These are phyloP conservation scores for Eimeria zaria DNA, from an alignment of 169 alveolate species.

Conservation along the genomic window DNA sequence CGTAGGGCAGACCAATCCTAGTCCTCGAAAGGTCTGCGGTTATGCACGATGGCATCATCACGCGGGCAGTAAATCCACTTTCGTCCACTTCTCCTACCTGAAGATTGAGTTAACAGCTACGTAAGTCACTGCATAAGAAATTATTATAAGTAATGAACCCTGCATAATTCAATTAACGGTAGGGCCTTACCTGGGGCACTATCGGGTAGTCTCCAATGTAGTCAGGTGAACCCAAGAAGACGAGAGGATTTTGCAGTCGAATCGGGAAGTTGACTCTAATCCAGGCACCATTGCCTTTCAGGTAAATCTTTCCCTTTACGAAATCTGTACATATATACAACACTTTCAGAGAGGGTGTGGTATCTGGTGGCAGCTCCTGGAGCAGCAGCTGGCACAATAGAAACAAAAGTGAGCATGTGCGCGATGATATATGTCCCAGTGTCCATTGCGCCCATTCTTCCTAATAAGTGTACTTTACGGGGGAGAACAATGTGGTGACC, in stretches of 20 bases:
- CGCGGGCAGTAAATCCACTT: slow-evolving; percentile 52
- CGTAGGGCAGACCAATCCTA: slow-evolving; percentile 28
- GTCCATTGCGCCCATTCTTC: neutral
- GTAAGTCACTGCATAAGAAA: neutral
- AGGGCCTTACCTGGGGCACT: slow-evolving; percentile 41
- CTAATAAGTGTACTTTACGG: neutral
- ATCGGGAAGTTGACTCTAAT: slow-evolving; percentile 42
- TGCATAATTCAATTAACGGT: neutral
- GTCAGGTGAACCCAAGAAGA: slow-evolving; percentile 68
- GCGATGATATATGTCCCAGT: neutral
- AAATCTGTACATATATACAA: slow-evolving; percentile 25
- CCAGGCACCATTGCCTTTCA: slow-evolving; percentile 74
- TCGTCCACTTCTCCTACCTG: slow-evolving; percentile 70
- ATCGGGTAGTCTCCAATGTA: slow-evolving; percentile 52
- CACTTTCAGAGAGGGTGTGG: neutral
- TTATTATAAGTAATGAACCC: neutral
- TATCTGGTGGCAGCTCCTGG: neutral
- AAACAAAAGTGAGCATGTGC: neutral
- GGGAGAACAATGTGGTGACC: neutral
- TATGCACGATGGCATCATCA: slow-evolving; percentile 61
- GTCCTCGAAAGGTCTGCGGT: slow-evolving; percentile 46
- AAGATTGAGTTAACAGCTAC: neutral
- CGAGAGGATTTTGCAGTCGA: slow-evolving; percentile 8
- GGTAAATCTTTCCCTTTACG: slow-evolving; percentile 39
- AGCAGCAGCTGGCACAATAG: neutral